These are phyloP conservation scores for Fusarium xylarioides DNA, from an alignment of 2,329 filamentous ascomycete genomes.

Conservation along the genomic window DNA sequence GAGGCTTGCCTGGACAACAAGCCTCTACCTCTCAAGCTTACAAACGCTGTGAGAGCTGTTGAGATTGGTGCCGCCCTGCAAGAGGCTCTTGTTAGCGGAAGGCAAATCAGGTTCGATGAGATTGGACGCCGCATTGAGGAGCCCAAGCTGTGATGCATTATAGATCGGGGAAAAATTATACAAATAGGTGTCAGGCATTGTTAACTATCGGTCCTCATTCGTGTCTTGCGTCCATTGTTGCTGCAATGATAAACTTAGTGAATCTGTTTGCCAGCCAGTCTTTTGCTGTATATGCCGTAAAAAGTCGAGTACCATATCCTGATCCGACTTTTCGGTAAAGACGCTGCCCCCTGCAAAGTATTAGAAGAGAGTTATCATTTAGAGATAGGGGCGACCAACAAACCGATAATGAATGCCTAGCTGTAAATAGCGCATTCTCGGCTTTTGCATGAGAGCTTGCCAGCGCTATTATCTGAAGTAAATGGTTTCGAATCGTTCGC, in stretches of 20 bases:
- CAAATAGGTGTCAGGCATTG: neutral
- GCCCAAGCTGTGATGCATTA: slow-evolving; percentile 6
- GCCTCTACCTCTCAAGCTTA: slow-evolving; percentile 43
- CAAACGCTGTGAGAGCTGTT: slow-evolving; percentile 12
- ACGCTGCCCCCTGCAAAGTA: neutral
- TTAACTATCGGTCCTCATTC: neutral
- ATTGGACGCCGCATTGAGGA: slow-evolving; percentile 22
- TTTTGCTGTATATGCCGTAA: neutral
- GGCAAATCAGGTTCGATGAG: slow-evolving; percentile 22
- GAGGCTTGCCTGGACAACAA: slow-evolving; percentile 16
- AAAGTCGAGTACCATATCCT: neutral
- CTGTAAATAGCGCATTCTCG: neutral
- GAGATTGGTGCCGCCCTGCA: slow-evolving; percentile 20
- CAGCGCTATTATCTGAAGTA: neutral
- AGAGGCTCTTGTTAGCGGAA: slow-evolving; percentile 17
- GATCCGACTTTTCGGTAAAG: neutral
- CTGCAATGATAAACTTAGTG: neutral
- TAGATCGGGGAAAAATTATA: neutral
- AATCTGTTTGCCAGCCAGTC: neutral
- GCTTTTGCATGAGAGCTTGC: neutral
- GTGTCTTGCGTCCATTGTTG: neutral
- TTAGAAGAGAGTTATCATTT: neutral
- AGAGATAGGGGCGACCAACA: neutral
- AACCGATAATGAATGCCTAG: neutral
- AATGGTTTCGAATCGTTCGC: neutral